Percentiles rank a stretch among this genome's conserved stretches.
Conservation (phyloP, 352 stramenopile genomes). For the Pythium rhizo-oryzae region DNA sequence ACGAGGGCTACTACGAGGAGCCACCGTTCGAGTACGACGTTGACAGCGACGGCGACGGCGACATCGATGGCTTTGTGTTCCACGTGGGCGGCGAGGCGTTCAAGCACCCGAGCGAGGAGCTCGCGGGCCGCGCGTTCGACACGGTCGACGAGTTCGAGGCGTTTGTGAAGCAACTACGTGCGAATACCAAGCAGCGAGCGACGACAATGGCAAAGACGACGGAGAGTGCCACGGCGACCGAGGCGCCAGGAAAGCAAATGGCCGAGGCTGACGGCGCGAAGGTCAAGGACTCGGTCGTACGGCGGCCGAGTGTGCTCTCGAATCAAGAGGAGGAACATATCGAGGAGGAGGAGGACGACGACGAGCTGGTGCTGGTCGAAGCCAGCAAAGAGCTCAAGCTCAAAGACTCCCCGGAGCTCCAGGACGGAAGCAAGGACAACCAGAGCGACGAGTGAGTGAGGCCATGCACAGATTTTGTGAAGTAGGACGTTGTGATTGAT, state of each 20-base stretch:
- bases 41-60: constrained; percentile 19
- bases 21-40: constrained; percentile 30
- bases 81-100: constrained; percentile 61
- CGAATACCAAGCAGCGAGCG: constrained; percentile 21
- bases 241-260: too few species aligned
- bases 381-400: constrained; percentile 3
- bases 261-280: too few species aligned
- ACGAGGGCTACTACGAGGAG: constrained; percentile 25
- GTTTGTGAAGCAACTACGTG: constrained; percentile 49
- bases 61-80: constrained; percentile 39
- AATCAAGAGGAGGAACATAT: constrained; percentile 1
- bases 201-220: too few species aligned
- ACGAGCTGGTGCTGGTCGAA: constrained; percentile 6
- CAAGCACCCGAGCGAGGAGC: constrained; percentile 49
- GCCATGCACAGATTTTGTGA: not conserved
- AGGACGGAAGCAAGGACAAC: too few species aligned
- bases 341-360: not conserved
- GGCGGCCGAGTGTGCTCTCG: constrained; percentile 2
- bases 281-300: not conserved
- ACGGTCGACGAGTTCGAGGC: constrained; percentile 54
- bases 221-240: too few species aligned
- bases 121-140: constrained; percentile 48
- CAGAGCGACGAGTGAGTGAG: constrained; percentile 12
- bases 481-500: constrained; percentile 13
- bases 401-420: too few species aligned